A percentile compares a stretch with the other conserved stretches of the same genome.
These are phyloP conservation scores for Schizothecium vesticola DNA, from an alignment of 495 filamentous ascomycete species.

Conservation along the genomic window DNA sequence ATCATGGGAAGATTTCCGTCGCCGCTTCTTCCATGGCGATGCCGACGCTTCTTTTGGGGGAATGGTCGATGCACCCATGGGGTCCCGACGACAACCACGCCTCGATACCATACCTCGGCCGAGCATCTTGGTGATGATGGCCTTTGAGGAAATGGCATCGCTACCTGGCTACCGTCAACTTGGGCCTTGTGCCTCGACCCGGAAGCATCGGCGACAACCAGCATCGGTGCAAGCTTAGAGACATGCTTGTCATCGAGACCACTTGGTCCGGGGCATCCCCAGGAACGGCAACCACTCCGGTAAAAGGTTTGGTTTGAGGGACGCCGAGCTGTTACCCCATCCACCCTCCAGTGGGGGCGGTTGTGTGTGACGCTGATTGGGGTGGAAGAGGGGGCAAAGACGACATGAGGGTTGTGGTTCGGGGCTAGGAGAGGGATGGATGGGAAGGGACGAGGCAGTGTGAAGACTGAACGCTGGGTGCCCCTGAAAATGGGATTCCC, in stretches of 20 bases:
- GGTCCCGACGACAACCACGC: background rate
- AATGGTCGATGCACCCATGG: background rate
- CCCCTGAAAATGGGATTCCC: constrained; percentile 1
- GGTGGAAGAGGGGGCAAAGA: background rate
- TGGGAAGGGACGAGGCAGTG: background rate
- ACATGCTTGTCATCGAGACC: background rate
- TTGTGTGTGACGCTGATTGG: background rate
- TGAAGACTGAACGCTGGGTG: background rate
- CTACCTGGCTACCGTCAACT: background rate
- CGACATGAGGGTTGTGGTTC: background rate
- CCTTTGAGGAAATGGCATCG: background rate
- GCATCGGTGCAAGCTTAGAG: background rate
- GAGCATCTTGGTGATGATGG: background rate
- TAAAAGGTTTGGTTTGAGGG: background rate
- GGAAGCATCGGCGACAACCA: background rate
- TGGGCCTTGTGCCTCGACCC: background rate
- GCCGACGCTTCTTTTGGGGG: background rate
- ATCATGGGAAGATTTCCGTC: background rate
- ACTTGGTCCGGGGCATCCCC: background rate
- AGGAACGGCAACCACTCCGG: background rate
- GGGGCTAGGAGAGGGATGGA: background rate
- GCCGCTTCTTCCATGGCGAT: background rate
- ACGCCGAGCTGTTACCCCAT: background rate
- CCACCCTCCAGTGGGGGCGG: background rate
- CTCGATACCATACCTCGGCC: background rate